Base-by-base conservation (phyloP, 495 filamentous ascomycete species). In the Penicillium mononematosum region DNA sequence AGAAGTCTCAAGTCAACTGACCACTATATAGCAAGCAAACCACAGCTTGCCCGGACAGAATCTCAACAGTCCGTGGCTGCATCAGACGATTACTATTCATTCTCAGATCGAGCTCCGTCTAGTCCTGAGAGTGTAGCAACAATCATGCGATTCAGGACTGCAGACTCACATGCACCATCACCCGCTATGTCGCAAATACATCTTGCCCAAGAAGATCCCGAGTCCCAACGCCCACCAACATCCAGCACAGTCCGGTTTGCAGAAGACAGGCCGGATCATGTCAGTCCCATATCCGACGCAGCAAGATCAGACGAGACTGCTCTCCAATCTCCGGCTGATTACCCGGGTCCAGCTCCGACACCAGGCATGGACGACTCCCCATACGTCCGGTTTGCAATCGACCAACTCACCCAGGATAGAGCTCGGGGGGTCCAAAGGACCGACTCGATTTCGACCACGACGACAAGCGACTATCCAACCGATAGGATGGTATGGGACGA, bases 301-400 rank as follows among this genome's bases (percentile, higher is more conserved):
- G 32, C 66, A 50, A 51, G 49, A 53, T 62, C 60, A 12, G 67
- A 73, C 16, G 70, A 63, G 46, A 59, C 71, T 41, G 60, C 63
- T 58, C 61, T 70, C 38, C 66, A 56, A 56, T 58, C 60, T 1
- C 62, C 68, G 27, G 71, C 71, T 51, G 72, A 76, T 38, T 73
- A 72, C 54, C 65, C 66, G 5, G 70, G 74, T 7, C 64, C 67
- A 8, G 75, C 79, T 29, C 77, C 83, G 2, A 88, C 87, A 1
- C 87, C 87, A 1, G 84, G 79, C 12, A 64, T 82, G 44, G 86
- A 89, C 58, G 83, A 88, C 66, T 85, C 82, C 31, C 85, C 86
- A 14, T 89, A 85, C 63, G 85, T 90, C 45, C 84, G 80, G 31
- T 89, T 88, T 66, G 87, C 87, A 36, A 85, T 90, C 47, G 85